A percentile compares a stretch with the other conserved stretches of the same genome.
Conservation (phyloP, 2,329 filamentous ascomycete species). For the Diaporthe sp. region DNA sequence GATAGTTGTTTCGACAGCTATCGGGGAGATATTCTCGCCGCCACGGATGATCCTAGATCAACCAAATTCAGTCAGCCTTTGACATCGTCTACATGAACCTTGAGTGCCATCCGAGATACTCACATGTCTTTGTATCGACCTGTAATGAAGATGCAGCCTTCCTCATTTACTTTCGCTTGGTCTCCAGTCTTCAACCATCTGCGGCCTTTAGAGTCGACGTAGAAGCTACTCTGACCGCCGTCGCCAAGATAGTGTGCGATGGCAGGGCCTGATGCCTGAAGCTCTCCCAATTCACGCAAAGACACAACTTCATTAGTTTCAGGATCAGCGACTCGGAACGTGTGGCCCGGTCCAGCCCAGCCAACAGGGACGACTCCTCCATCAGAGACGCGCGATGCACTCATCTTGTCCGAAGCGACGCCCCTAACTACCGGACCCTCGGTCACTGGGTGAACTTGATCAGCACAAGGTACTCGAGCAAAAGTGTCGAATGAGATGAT, state of each 20-base stretch:
- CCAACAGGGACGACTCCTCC: not conserved
- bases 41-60: not conserved
- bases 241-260: not conserved
- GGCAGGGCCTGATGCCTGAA: not conserved
- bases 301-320: not conserved
- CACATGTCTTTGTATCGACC: constrained; percentile 10
- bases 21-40: not conserved
- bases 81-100: not conserved
- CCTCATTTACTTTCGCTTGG: not conserved
- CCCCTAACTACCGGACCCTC: not conserved
- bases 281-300: not conserved
- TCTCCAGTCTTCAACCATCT: constrained; percentile 4
- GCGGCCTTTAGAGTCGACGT: not conserved
- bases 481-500: not conserved
- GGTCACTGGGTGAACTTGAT: not conserved
- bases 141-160: constrained; percentile 1
- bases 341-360: not conserved
- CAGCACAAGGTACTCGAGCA: not conserved
- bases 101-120: not conserved
- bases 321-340: not conserved
- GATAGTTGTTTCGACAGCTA: not conserved
- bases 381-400: not conserved
- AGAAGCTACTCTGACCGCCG: not conserved
- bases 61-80: not conserved
- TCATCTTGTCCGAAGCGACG: not conserved